Evolutionary conservation across 2,329 filamentous ascomycete genomes (phyloP).

Genomic region (Aspergillus fumigatus): DNA sequence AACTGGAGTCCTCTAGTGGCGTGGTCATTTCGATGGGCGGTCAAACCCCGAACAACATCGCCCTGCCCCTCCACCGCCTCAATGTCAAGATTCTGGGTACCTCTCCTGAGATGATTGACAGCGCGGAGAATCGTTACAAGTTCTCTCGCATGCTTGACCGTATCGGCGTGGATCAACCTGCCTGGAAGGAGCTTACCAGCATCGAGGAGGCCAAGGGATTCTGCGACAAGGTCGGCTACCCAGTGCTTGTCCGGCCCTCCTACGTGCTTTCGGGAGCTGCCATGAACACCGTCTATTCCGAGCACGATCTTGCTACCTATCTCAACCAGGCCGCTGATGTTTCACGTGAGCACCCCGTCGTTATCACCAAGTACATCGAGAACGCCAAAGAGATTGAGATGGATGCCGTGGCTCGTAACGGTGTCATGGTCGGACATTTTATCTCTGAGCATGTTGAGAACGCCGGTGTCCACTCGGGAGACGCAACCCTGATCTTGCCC

Average conservation of each 20-base stretch:
- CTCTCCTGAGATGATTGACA: constrained; percentile 98
- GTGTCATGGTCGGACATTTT: constrained; percentile 88
- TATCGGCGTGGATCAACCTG: constrained; percentile 91
- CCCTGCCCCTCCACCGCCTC: constrained; percentile 77
- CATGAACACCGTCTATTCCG: constrained; percentile 98
- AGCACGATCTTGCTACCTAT: constrained; percentile 85
- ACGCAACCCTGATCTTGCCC: constrained; percentile 90
- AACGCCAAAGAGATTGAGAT: constrained; percentile 99
- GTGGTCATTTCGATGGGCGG: constrained; percentile 95
- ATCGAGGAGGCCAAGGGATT: constrained; percentile 85
- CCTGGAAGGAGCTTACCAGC: constrained; percentile 96
- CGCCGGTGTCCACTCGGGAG: constrained; percentile 95
- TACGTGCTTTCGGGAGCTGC: constrained; percentile 96
- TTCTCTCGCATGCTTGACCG: constrained; percentile 97
- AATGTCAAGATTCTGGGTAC: constrained; percentile 93
- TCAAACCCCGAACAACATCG: constrained; percentile 97
- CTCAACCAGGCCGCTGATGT: constrained; percentile 88
- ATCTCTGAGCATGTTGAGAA: constrained; percentile 99
- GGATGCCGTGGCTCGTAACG: constrained; percentile 92
- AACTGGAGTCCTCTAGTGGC: constrained; percentile 75
- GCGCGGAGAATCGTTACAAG: constrained; percentile 95
- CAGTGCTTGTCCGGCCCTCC: constrained; percentile 89
- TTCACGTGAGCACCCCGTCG: constrained; percentile 90
- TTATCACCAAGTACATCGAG: constrained; percentile 99
- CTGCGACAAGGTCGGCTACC: constrained; percentile 84